Percentiles rank a stretch among this genome's conserved stretches.
Evolutionary conservation across 176 grass and related monocot genomes (phyloP).

Genomic region (Phoenix roebelenii): DNA sequence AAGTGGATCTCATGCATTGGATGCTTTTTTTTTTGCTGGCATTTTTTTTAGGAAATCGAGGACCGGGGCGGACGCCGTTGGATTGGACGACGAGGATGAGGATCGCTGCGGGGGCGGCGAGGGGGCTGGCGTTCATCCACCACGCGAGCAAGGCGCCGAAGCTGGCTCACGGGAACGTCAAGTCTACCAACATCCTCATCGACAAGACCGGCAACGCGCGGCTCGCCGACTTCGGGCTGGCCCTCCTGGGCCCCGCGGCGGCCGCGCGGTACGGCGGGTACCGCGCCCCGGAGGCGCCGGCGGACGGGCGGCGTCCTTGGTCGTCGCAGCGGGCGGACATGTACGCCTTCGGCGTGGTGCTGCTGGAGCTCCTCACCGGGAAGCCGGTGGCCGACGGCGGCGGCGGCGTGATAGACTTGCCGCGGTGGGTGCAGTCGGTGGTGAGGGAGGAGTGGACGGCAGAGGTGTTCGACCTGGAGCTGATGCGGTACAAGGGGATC

Average conservation of each 20-base stretch:
- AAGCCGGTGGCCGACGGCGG: slow-evolving; percentile 38
- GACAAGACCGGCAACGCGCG: slow-evolving; percentile 49
- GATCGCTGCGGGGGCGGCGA: slow-evolving; percentile 50
- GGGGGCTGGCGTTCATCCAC: slow-evolving; percentile 78
- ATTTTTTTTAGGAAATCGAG: slow-evolving; percentile 48
- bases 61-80: slow-evolving; percentile 65
- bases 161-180: slow-evolving; percentile 85
- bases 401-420: slow-evolving; percentile 37
- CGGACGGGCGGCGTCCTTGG: slow-evolving; percentile 49
- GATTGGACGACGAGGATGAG: slow-evolving; percentile 68
- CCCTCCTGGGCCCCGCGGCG: slow-evolving; percentile 44
- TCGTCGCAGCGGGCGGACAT: slow-evolving; percentile 83
- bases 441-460: slow-evolving; percentile 98
- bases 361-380: slow-evolving; percentile 86
- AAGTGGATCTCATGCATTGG: no score
- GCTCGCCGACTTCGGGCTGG: slow-evolving; percentile 73
- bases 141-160: slow-evolving; percentile 53
- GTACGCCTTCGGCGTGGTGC: slow-evolving; percentile 82
- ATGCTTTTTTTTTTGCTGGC: no score
- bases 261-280: slow-evolving; percentile 34
- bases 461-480: slow-evolving; percentile 98
- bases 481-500: slow-evolving; percentile 94
- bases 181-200: slow-evolving; percentile 78
- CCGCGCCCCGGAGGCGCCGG: slow-evolving; percentile 62
- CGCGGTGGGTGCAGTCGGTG: slow-evolving; percentile 90